Evolutionary conservation across 495 filamentous ascomycete genomes (phyloP).

Genomic region (Aspergillus coremiiformis): DNA sequence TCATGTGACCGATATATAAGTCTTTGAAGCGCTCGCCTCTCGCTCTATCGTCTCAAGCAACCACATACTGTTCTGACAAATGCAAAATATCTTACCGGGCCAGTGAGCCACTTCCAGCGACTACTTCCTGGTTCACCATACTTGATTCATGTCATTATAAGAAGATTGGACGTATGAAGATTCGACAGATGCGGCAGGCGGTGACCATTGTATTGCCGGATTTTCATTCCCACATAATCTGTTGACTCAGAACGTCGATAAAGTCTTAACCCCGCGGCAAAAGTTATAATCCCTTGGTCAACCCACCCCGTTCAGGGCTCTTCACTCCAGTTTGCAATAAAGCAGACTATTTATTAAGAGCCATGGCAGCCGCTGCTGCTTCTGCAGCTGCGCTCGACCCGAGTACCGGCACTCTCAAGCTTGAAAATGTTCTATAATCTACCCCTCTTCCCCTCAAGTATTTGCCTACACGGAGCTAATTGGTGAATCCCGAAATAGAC

Average conservation of each 20-base stretch:
- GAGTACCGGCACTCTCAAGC: constrained; percentile 57
- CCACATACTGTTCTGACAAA: too few relatives aligned
- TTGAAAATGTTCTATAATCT: constrained; percentile 54
- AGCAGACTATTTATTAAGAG: constrained; percentile 19
- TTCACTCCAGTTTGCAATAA: constrained; percentile 20
- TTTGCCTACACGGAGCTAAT: constrained; percentile 11
- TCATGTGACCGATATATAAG: constrained; percentile 4
- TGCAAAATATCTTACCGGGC: too few relatives aligned
- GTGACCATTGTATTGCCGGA: constrained; percentile 3
- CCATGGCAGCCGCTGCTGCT: constrained; percentile 50
- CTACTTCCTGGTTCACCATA: not conserved
- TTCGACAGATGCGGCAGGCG: constrained; percentile 8
- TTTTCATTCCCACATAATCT: constrained; percentile 17
- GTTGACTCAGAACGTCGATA: constrained; percentile 11
- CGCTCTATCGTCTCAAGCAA: too few relatives aligned
- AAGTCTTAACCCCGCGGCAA: constrained; percentile 27
- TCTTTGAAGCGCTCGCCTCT: not conserved
- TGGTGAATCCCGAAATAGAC: constrained; percentile 45
- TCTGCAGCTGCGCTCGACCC: constrained; percentile 53
- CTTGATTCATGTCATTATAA: not conserved
- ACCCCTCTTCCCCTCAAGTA: constrained; percentile 22
- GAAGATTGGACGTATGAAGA: not conserved
- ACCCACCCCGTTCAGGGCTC: constrained; percentile 17
- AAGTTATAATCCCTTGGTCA: constrained; percentile 4
- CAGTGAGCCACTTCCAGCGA: not conserved